A percentile compares a stretch with the other conserved stretches of the same genome.
Evolutionary conservation across 352 stramenopile species (phyloP).

Genomic region (Phytopythium litorale): DNA sequence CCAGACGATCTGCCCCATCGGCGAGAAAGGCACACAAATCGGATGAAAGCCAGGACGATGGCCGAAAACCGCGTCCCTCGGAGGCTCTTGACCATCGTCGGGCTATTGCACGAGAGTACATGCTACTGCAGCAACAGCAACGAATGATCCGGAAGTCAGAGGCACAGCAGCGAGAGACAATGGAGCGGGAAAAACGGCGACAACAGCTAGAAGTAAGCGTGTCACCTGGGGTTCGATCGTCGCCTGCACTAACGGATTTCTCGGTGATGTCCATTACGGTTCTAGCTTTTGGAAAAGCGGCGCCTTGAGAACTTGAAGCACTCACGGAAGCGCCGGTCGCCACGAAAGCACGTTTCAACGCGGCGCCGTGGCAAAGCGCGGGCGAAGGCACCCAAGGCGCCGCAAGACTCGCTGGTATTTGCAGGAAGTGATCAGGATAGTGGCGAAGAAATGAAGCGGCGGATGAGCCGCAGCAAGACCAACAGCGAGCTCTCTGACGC

Average conservation of each 20-base stretch:
- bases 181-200: slow-evolving; percentile 31
- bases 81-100: slow-evolving; percentile 40
- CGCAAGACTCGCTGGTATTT: neutral
- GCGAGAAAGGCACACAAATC: neutral
- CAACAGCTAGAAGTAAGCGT: slow-evolving; percentile 47
- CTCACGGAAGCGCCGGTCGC: slow-evolving; percentile 2
- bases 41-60: neutral
- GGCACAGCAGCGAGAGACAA: slow-evolving; percentile 28
- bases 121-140: slow-evolving; percentile 56
- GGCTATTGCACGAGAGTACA: slow-evolving; percentile 59
- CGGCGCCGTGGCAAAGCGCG: slow-evolving; percentile 4
- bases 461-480: neutral
- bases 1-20: neutral
- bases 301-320: slow-evolving; percentile 22
- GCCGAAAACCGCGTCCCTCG: slow-evolving; percentile 4
- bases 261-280: neutral
- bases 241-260: neutral
- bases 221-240: too few relatives aligned
- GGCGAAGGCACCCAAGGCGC: neutral
- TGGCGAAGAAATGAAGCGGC: neutral
- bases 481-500: slow-evolving; percentile 2
- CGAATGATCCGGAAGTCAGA: slow-evolving; percentile 31
- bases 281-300: slow-evolving; percentile 21
- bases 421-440: neutral
- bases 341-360: slow-evolving; percentile 5